Evolutionary conservation across 2,329 filamentous ascomycete genomes (phyloP), one percentile per base, ranked within the genome.

Genomic region (Trichoderma endophyticum): DNA sequence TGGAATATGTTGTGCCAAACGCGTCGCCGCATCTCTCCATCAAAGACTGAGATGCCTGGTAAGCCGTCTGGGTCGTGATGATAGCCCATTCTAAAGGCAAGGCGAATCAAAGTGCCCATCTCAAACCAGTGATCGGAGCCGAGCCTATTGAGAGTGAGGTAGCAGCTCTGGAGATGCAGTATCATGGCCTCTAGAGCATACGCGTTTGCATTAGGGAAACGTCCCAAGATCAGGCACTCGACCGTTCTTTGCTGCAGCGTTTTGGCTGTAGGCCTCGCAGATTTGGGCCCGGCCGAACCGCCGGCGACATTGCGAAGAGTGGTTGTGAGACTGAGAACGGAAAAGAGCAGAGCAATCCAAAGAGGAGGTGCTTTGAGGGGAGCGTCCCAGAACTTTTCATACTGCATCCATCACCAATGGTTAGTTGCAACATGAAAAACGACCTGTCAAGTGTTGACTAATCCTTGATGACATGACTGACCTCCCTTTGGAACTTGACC

Each of bases 321-420:
- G 6, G 34, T 68, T 5, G 65, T 59, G 4, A 59, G n/a, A 26
- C 65, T 68, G 6, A 68, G 34, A 8, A 68, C 54, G 11, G 65
- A 32, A 34, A 68, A 43, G 5, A 68, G 34, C 7, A 68, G 65
- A 15, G 54, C 24, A 30, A 68, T 43, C 65, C 65, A 68, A 7
- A 68, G 54, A 7, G 54, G 65, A 21, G 65, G 65, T 11, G 65
- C 65, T 11, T 68, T 59, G 18, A 32, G 4, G 5, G 65, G 65
- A 28, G 65, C 54, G 18, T 59, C 65, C 65, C 65, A 68, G 54
- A 68, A 68, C 15, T 32, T 68, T 18, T 68, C 65, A 32, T 68
- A 68, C 65, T 68, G 9, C 3, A 32, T 21, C 9, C 3, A 26
- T n/a, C 48, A 3, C 1, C 9, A 4, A 30, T n/a, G 2, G 54